phyloP scores from a whole-genome alignment of 2,329 filamentous ascomycete species.

The Fusarium compactum region DNA sequence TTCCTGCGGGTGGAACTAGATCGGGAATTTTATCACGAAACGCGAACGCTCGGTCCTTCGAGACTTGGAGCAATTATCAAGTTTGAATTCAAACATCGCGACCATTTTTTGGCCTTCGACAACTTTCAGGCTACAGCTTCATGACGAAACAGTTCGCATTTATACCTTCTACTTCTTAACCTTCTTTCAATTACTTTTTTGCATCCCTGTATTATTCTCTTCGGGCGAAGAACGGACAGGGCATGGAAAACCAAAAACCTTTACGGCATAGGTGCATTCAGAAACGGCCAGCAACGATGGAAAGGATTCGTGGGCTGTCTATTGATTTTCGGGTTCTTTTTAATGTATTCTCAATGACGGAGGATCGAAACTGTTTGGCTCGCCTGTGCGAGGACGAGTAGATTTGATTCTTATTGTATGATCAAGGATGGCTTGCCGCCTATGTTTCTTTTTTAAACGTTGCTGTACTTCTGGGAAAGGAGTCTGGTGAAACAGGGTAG shows the following conservation, averaged over 20 bases:
- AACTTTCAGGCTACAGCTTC: slow-evolving; percentile 37
- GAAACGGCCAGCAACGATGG: slow-evolving; percentile 29
- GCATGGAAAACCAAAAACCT: slow-evolving; percentile 25
- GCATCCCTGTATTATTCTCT: slow-evolving; percentile 15
- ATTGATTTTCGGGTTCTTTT: slow-evolving; percentile 24
- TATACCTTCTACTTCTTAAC: slow-evolving; percentile 4
- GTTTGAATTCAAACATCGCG: slow-evolving; percentile 23
- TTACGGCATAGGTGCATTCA: slow-evolving; percentile 24
- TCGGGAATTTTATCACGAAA: slow-evolving; percentile 29
- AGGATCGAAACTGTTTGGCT: slow-evolving; percentile 10
- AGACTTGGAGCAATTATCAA: slow-evolving; percentile 3
- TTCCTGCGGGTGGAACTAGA: slow-evolving; percentile 20
- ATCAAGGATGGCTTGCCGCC: slow-evolving; percentile 19
- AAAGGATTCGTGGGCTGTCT: slow-evolving; percentile 12
- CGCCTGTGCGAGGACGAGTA: slow-evolving; percentile 15
- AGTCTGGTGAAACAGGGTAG: slow-evolving; percentile 23
- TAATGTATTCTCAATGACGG: slow-evolving; percentile 31
- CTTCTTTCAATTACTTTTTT: slow-evolving; percentile 15
- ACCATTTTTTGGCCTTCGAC: not conserved
- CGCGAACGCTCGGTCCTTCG: slow-evolving; percentile 24
- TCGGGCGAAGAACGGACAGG: slow-evolving; percentile 28
- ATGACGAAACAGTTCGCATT: slow-evolving; percentile 6
- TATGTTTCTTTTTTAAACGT: slow-evolving; percentile 19
- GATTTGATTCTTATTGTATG: slow-evolving; percentile 36
- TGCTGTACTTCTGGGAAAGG: slow-evolving; percentile 30